phyloP scores from a whole-genome alignment of 1,284 basidiomycete genomes.

The Rhodotorula sp. region DNA sequence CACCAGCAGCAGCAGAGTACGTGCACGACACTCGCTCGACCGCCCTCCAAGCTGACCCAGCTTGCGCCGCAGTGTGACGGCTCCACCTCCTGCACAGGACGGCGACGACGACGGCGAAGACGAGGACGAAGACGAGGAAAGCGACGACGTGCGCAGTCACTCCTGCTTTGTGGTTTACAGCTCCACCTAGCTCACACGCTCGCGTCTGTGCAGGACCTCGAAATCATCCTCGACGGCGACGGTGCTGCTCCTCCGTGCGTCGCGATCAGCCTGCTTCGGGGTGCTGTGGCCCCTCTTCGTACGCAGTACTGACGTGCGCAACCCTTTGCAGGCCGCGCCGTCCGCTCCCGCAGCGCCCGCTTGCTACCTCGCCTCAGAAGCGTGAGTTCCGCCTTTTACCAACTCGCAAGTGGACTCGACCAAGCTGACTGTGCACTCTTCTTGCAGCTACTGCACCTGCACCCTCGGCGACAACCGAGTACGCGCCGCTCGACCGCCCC shows the following conservation, averaged over 20 bases:
- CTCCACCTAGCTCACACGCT: background rate
- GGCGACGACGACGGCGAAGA: slow-evolving; percentile 27
- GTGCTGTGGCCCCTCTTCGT: too few relatives aligned
- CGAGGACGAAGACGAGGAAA: slow-evolving; percentile 38
- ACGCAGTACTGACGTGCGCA: background rate
- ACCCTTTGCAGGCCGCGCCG: slow-evolving; percentile 8
- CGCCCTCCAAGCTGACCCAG: background rate
- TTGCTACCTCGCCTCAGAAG: slow-evolving; percentile 15
- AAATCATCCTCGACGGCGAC: slow-evolving; percentile 46
- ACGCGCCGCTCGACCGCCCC: slow-evolving; percentile 35
- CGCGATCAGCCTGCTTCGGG: too few relatives aligned
- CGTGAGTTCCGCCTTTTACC: slow-evolving; percentile 3
- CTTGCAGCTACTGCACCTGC: slow-evolving; percentile 24
- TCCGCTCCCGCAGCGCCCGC: slow-evolving; percentile 1
- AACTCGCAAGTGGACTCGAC: too few relatives aligned
- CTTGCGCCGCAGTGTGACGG: background rate
- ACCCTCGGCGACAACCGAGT: slow-evolving; percentile 33
- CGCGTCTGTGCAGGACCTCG: slow-evolving; percentile 38
- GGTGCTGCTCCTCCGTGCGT: slow-evolving; percentile 27
- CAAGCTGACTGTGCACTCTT: background rate
- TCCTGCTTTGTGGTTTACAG: too few relatives aligned
- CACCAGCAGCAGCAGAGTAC: background rate
- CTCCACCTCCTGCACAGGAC: background rate
- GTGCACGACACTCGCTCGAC: background rate
- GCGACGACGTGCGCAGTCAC: slow-evolving; percentile 39